Base-by-base conservation (phyloP, 345 rosid species). In the Eucalyptus globulus region DNA sequence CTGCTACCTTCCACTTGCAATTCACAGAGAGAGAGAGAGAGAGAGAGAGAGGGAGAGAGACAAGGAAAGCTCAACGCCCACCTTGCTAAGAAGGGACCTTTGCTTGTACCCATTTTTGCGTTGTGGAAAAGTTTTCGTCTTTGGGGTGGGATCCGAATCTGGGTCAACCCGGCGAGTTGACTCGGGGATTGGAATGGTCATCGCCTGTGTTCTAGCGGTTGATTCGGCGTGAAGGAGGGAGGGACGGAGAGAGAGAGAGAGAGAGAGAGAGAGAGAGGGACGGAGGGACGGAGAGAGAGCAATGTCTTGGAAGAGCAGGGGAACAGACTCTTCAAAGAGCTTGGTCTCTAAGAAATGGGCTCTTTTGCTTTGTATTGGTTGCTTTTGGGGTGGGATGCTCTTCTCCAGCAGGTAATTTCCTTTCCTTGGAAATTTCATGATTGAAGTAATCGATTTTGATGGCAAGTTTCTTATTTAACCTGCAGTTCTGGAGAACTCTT, bases 311-410 rank as follows among this genome's bases (percentile, higher is more conserved):
- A 95, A 93, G 96, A 92, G 91, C 88, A 93, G 93, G 92, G 96
- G 94, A 88, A 89, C 91, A 11, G 96, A 95, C 85, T 86, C 93
- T 92, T 87, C 93, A 11, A 94, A 89, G 93, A 90, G 93, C 90
- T 76, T 91, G 83, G 95, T 95, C 86, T 94, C 99, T 6, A 95
- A 89, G 94, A 98, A 95, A 94, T 96, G 98, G 99, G 89, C 96
- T 87, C 88, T 96, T 56, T 89, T 97, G 90, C 93, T 98, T 91
- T 98, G 98, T 90, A 92, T 97, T 89, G 98, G 98, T 45, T 97
- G 98, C 94, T 96, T 97, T 93, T 97, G 98, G 91, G 96, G 95
- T 10, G 99, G 99, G 88, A 93, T 95, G 95, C 95, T 97, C 87
- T 97, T 97, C 93, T 96, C 98, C 80, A 95, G 93, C 91, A 92